Base-by-base conservation (phyloP, 331 rosid genomes). In the Pyracantha coccinea region DNA sequence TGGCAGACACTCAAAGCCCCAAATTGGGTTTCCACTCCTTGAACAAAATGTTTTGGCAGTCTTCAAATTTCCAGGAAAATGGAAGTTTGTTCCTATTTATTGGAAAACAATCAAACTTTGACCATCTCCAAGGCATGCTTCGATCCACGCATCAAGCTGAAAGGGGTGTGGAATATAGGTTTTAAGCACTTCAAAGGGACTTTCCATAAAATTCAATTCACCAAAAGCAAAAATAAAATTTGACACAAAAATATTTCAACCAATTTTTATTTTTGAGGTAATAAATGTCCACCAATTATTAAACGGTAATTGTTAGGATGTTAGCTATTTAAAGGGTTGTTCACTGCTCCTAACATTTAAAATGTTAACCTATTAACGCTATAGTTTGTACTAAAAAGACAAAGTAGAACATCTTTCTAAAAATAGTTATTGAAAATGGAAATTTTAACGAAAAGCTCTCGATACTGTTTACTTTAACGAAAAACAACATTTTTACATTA, bases 1-100 rank as follows among this genome's bases (percentile, higher is more conserved):
- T 63, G 72, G 66, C 72, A 63, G 77, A 47, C 67, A 11, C 55
- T 71, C 44, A 24, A 71, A 44, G 52, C 32, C 67, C 19, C 2
- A 14, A 3, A 55, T 7, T 1, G 9, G 17, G 12, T n/a, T 11
- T 35, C 31, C 28, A 7, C 55, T 35, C 62, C 28, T 67, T 25
- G 25, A 25, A 23, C 8, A 25, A 10, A 20, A 70, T 13, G 12
- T 73, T 28, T 1, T 60, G 77, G 59, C 19, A n/a, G 8, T 28
- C 33, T 31, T 15, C 2, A 13, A 24, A 12, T 60, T 60, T 60
- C 33, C 33, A 24, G 65, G 33, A 60, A 60, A 60, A n/a, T 7
- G 32, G 65, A 19, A 25, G 21, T 8, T 35, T 35, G 44, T 9
- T 2, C 44, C 44, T 35, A 8, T 55, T 57, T 57, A 66, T 72